A percentile compares a stretch with the other conserved stretches of the same genome.
phyloP scores from a whole-genome alignment of 768 basidiomycete genomes.

The Calocybe gangraenosa region DNA sequence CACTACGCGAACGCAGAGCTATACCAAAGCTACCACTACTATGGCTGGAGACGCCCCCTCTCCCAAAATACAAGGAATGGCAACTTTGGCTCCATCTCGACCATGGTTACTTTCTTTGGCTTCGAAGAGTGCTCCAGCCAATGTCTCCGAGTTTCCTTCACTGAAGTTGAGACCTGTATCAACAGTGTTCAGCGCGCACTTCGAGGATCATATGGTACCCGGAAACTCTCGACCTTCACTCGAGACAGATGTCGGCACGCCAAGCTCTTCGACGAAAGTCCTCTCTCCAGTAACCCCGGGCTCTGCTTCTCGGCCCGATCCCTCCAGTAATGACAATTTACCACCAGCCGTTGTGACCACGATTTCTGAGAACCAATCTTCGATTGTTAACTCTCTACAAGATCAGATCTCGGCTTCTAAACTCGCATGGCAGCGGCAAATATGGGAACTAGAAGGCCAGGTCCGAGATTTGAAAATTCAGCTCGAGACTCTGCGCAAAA shows the following conservation, averaged over 20 bases:
- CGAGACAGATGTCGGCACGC: slow-evolving; percentile 44
- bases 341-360: slow-evolving; percentile 18
- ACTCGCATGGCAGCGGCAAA: slow-evolving; percentile 65
- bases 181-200: slow-evolving; percentile 68
- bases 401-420: slow-evolving; percentile 57
- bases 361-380: slow-evolving; percentile 35
- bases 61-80: slow-evolving; percentile 22
- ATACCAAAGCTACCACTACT: slow-evolving; percentile 16
- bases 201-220: slow-evolving; percentile 44
- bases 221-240: slow-evolving; percentile 30
- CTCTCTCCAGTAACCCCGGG: slow-evolving; percentile 36
- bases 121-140: slow-evolving; percentile 65
- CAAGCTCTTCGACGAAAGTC: slow-evolving; percentile 43
- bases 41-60: slow-evolving; percentile 19
- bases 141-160: slow-evolving; percentile 56
- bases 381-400: slow-evolving; percentile 50
- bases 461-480: slow-evolving; percentile 69
- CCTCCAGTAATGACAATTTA: slow-evolving; percentile 25
- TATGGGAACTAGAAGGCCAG: slow-evolving; percentile 74
- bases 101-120: slow-evolving; percentile 24
- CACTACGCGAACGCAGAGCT: slow-evolving; percentile 23
- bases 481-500: slow-evolving; percentile 50
- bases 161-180: slow-evolving; percentile 75
- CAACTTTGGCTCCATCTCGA: slow-evolving; percentile 5
- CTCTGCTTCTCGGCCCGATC: slow-evolving; percentile 14